Evolutionary conservation across 306 rosid species (phyloP).

Genomic region (Datisca glomerata): DNA sequence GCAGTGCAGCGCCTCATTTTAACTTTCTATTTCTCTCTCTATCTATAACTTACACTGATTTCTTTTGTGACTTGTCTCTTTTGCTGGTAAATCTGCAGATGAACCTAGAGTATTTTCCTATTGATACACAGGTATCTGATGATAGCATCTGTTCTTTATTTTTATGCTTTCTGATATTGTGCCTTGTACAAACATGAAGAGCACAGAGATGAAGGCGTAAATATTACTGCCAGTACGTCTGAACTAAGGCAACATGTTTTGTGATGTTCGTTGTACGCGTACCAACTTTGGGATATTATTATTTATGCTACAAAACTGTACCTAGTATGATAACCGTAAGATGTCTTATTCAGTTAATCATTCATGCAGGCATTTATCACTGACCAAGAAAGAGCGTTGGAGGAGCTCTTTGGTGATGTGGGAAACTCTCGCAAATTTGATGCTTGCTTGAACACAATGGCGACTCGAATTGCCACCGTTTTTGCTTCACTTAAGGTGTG

Average conservation of each 20-base stretch:
- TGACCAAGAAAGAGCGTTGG: conserved; percentile 70
- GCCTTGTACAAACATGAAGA: neutral
- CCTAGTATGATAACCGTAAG: too few relatives aligned
- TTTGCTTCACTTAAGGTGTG: conserved; percentile 88
- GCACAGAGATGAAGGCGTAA: too few relatives aligned
- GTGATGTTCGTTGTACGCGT: too few relatives aligned
- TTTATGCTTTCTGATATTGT: conserved; percentile 4
- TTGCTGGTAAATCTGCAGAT: too few relatives aligned
- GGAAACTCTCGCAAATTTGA: conserved; percentile 49
- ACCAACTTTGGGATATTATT: too few relatives aligned
- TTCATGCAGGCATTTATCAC: conserved; percentile 61
- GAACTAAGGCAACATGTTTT: too few relatives aligned
- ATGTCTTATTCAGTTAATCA: too few relatives aligned
- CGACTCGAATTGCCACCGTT: conserved; percentile 79
- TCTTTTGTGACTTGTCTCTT: too few relatives aligned
- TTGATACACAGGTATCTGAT: conserved; percentile 68
- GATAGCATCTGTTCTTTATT: conserved; percentile 6
- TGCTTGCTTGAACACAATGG: conserved; percentile 58
- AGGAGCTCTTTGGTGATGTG: conserved; percentile 54
- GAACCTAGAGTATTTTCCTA: conserved; percentile 91
- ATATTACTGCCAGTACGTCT: too few relatives aligned
- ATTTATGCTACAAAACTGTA: too few relatives aligned
- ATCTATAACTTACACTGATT: too few relatives aligned
- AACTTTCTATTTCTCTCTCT: conserved; percentile 11
- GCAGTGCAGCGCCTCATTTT: neutral